A percentile compares a stretch with the other conserved stretches of the same genome.
phyloP scores from a whole-genome alignment of 768 basidiomycete genomes.

The Macrolepiota albuminosa region DNA sequence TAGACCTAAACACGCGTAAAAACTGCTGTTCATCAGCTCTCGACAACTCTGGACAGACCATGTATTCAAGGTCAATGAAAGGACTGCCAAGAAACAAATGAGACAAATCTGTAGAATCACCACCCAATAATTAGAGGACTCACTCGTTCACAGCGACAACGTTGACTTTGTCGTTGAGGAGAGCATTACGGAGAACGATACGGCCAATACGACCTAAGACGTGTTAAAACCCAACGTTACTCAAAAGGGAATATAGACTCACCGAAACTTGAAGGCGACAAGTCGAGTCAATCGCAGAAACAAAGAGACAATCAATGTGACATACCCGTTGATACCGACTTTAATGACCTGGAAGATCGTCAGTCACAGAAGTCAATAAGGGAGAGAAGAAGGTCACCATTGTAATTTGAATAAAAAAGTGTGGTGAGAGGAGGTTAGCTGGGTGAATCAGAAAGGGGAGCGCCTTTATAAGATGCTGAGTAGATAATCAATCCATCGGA shows the following conservation, averaged over 20 bases:
- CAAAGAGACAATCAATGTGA: conserved; percentile 13
- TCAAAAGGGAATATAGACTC: conserved; percentile 22
- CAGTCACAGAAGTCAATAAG: background rate
- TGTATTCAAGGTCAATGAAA: conserved; percentile 96
- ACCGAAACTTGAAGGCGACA: conserved; percentile 60
- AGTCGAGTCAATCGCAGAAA: conserved; percentile 6
- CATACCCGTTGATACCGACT: conserved; percentile 96
- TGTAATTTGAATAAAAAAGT: conserved; percentile 6
- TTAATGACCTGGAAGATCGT: conserved; percentile 46
- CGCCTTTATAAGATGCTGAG: conserved; percentile 15
- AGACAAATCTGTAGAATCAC: background rate
- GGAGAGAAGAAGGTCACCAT: conserved; percentile 18
- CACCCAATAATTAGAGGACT: background rate
- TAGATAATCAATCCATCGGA: conserved; percentile 24
- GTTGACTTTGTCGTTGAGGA: conserved; percentile 83
- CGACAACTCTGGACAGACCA: conserved; percentile 49
- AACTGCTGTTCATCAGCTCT: background rate
- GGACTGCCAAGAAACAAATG: conserved; percentile 48
- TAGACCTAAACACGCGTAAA: conserved; percentile 58
- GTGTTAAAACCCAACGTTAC: conserved; percentile 6
- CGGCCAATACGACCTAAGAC: conserved; percentile 93
- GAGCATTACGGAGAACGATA: conserved; percentile 94
- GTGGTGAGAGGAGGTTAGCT: conserved; percentile 12
- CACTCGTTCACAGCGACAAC: conserved; percentile 3
- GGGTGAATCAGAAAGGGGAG: conserved; percentile 7